Evolutionary conservation across 176 grass and related monocot species (phyloP), one percentile per base, ranked within the genome.

Genomic region (Carex scoparia): DNA sequence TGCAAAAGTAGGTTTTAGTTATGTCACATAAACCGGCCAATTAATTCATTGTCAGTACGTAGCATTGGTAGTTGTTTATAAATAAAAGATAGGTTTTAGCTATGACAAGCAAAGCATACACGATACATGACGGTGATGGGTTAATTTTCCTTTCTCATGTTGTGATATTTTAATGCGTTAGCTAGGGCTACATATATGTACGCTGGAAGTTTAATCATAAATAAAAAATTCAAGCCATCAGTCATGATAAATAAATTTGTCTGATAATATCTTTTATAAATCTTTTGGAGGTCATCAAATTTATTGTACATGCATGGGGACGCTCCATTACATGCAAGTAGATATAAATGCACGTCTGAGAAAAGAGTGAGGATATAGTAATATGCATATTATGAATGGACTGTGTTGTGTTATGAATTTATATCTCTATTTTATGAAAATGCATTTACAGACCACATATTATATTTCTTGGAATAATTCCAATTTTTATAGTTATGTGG

Each of bases 1-100:
- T 69, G 63, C 81, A 83, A 83, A 83, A 69, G 63, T 83, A 83
- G 81, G 81, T 65, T 83, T 83, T 51, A 40, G 81, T 83, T 83
- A 28, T 51, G 48, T 83, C 42, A 65, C 4, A 49, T n/a, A 64
- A 82, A 65, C 60, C 79, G 35, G 28, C 51, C 13, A 55, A 51
- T 38, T 51, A 51, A 51, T 49, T 49, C 1, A 49, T 64, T 18
- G 79, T 65, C 61, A 64, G 58, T 23, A 23, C 23, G 23, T 30
- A 37, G 38, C 60, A 51, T 82, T 82, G 10, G 65, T 82, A 23
- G 49, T 82, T 82, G 56, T 62, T 62, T 46, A 65, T 6, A 63
- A 46, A 23, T 12, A 64, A 60, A 61, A 64, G 38, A 13, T 46
- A 46, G 40, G 11, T 48, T 44, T 49, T 64, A 15, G 33, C 31